Base-by-base conservation (phyloP, 2,329 filamentous ascomycete species). In the Kalmusia sp. region DNA sequence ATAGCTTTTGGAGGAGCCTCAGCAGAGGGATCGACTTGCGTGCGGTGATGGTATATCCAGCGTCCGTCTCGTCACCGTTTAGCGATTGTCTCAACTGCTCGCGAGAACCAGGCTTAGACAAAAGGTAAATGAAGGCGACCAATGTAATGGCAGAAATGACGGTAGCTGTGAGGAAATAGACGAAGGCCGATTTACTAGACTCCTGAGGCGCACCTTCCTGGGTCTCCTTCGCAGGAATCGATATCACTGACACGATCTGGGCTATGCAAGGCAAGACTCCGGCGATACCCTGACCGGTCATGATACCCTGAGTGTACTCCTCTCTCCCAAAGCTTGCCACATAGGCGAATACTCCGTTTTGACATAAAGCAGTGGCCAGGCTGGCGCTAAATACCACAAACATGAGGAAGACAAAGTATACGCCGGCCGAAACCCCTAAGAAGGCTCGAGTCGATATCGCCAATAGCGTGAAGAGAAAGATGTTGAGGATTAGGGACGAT, bases 261-360 rank as follows among this genome's bases (percentile, higher is more conserved):
- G 92, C 91, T 41, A 96, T 81, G 41, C 91, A 88, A 0, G 95
- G 95, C 3, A 98, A 79, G 8, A 99, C 93, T 25, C 95, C 95
- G 0, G 95, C 93, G 3, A 99, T 82, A 27, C 88, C 93, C 75
- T 99, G 95, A 1, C 95, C 95, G 3, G 89, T 87, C 93, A 99
- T 98, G 74, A 98, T 92, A 21, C 89, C 93, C 76, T 98, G 93
- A 50, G 92, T 96, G 74, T 98, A 99, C 74, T 95, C 91, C 17
- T 89, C 85, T 46, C 90, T 82, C 30, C 88, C 91, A 68, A 96
- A 98, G 47, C 91, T 88, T 3, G 90, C 86, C 3, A 92, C 92
- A 70, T 93, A 98, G 2, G 95, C 92, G 72, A 97, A 96, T 9
- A 95, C 86, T 15, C 95, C 95, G 73, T 98, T 98, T 76, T 98